Evolutionary conservation across 2,329 filamentous ascomycete genomes (phyloP).

Genomic region (Trichoderma semiorbis): DNA sequence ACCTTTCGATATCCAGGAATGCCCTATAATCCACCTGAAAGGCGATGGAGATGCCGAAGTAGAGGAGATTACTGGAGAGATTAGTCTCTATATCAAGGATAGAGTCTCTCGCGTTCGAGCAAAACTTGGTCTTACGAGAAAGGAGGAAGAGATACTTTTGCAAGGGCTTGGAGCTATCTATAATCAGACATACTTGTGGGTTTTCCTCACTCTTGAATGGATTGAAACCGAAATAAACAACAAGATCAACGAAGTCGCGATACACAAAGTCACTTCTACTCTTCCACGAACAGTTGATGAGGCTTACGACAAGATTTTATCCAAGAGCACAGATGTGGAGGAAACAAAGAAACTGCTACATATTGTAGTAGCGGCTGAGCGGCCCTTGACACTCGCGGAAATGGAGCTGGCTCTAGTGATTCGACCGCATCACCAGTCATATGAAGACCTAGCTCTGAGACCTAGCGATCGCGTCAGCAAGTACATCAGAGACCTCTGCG

Average conservation of each 20-base stretch:
- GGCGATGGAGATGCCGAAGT: constrained; percentile 28
- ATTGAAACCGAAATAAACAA: constrained; percentile 23
- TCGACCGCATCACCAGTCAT: not conserved
- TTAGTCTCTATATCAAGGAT: constrained; percentile 30
- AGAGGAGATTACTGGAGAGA: constrained; percentile 29
- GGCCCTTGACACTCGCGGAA: not conserved
- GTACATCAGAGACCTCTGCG: not conserved
- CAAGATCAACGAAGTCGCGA: constrained; percentile 9
- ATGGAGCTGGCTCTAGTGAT: not conserved
- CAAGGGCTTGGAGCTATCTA: constrained; percentile 27
- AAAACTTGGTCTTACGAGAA: not conserved
- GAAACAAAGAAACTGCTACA: not conserved
- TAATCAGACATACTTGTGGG: constrained; percentile 40
- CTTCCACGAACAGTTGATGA: constrained; percentile 25
- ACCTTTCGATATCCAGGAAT: not conserved
- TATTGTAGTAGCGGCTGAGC: not conserved
- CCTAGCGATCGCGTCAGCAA: not conserved
- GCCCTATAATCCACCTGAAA: constrained; percentile 23
- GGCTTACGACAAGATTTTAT: constrained; percentile 28
- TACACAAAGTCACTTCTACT: constrained; percentile 13
- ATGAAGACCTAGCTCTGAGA: not conserved
- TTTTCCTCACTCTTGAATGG: constrained; percentile 33
- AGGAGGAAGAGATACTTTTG: constrained; percentile 14
- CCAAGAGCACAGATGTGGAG: not conserved
- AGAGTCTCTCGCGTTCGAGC: constrained; percentile 12